These are phyloP conservation scores for Nothomitra cinnamomea DNA, from an alignment of 2,329 filamentous ascomycete species.

Conservation along the genomic window DNA sequence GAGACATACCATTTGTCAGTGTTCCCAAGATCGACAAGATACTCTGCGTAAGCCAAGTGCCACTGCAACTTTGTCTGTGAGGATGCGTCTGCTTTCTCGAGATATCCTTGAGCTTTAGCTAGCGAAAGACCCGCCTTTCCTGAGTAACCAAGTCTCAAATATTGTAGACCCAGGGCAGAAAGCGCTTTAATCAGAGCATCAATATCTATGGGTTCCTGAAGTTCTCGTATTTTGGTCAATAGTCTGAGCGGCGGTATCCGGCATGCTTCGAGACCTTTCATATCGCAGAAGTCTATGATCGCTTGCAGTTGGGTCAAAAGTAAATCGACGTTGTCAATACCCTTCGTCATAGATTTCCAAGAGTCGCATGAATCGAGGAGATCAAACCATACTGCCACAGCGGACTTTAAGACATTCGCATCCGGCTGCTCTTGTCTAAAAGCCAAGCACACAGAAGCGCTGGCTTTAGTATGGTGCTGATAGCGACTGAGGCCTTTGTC, in stretches of 20 bases:
- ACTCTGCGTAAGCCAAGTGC: constrained; percentile 58
- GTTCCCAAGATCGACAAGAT: constrained; percentile 49
- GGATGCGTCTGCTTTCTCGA: constrained; percentile 24
- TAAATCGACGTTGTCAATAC: constrained; percentile 32
- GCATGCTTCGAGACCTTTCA: constrained; percentile 35
- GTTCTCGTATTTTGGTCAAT: constrained; percentile 29
- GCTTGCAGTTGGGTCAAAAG: constrained; percentile 35
- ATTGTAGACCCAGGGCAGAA: constrained; percentile 34
- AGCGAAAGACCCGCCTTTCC: constrained; percentile 41
- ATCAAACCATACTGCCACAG: constrained; percentile 22
- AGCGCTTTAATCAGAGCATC: constrained; percentile 26
- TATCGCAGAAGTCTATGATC: constrained; percentile 37
- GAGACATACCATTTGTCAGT: constrained; percentile 36
- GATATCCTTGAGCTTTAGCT: constrained; percentile 36
- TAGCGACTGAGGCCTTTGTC: constrained; percentile 13
- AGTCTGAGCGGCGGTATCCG: constrained; percentile 32
- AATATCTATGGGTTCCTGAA: constrained; percentile 21
- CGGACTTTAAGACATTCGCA: constrained; percentile 16
- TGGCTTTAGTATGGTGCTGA: constrained; percentile 5
- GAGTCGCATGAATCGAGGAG: constrained; percentile 18
- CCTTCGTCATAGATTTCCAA: constrained; percentile 23
- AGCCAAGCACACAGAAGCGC: constrained; percentile 18
- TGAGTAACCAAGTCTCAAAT: constrained; percentile 42
- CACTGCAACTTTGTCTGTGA: constrained; percentile 35
- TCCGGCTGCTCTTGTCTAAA: constrained; percentile 6